These are phyloP conservation scores for Polyporus tsugae DNA, from an alignment of 1,284 basidiomycete species.

Conservation along the genomic window DNA sequence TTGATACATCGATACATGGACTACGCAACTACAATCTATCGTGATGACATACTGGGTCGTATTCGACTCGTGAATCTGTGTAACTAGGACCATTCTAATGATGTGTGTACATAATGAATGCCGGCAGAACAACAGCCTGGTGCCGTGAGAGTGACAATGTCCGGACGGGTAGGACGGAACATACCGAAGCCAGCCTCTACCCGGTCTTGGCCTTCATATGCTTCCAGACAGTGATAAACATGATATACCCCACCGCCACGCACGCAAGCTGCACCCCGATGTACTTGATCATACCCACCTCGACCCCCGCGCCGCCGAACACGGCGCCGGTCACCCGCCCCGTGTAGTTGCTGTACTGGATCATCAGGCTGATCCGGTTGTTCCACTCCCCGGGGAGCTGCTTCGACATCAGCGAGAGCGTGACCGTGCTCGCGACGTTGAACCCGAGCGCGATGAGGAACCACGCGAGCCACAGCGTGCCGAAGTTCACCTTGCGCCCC, in stretches of 20 bases:
- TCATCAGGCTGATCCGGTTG: constrained; percentile 58
- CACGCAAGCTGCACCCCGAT: constrained; percentile 69
- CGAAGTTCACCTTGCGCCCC: constrained; percentile 52
- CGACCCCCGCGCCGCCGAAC: constrained; percentile 72
- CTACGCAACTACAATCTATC: constrained; percentile 1
- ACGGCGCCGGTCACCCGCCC: constrained; percentile 71
- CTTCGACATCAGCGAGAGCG: constrained; percentile 54
- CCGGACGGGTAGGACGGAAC: not conserved
- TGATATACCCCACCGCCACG: constrained; percentile 62
- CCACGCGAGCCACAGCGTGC: constrained; percentile 69
- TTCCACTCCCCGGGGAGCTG: constrained; percentile 73
- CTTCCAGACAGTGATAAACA: constrained; percentile 66
- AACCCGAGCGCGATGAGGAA: constrained; percentile 71
- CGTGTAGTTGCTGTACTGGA: constrained; percentile 74
- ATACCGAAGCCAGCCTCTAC: constrained; percentile 1
- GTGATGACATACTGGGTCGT: not conserved
- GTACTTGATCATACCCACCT: constrained; percentile 70
- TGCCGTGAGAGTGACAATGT: not conserved
- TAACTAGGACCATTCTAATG: not conserved
- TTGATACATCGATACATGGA: constrained; percentile 1
- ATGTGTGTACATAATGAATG: not conserved
- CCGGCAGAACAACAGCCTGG: not conserved
- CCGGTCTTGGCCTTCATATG: constrained; percentile 69
- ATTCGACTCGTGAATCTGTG: constrained; percentile 1
- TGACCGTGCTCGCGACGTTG: constrained; percentile 17